Conservation (phyloP, 2,329 filamentous ascomycete species). For the Microdochium nivale region DNA sequence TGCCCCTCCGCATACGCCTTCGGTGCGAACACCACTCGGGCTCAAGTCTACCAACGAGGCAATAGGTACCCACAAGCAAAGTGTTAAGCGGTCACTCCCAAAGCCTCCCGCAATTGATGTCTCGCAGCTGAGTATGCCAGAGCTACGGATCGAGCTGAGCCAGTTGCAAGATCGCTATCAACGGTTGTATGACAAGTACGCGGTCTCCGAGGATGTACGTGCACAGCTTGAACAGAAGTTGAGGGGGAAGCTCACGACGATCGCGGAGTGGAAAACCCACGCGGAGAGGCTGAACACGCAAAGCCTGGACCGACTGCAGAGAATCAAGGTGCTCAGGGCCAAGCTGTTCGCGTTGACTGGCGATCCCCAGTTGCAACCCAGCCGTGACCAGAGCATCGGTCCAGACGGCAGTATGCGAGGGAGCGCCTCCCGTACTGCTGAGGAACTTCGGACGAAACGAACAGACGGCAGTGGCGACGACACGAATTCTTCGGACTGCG, state of each 20-base stretch:
- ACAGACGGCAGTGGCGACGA: neutral
- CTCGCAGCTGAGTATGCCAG: conserved; percentile 1
- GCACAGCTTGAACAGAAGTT: conserved; percentile 21
- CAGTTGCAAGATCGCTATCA: conserved; percentile 30
- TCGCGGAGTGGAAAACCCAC: conserved; percentile 36
- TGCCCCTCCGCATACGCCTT: neutral
- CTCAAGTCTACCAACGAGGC: conserved; percentile 14
- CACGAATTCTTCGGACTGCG: neutral
- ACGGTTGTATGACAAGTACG: conserved; percentile 21
- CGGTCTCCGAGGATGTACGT: conserved; percentile 14
- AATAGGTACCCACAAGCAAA: conserved; percentile 6
- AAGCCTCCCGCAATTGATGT: neutral
- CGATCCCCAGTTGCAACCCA: neutral
- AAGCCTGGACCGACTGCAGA: conserved; percentile 17
- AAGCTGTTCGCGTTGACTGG: conserved; percentile 12
- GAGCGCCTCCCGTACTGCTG: neutral
- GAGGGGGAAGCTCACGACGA: conserved; percentile 32
- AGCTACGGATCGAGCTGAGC: conserved; percentile 21
- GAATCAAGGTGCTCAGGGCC: conserved; percentile 32
- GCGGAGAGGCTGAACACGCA: conserved; percentile 29
- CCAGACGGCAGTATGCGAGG: conserved; percentile 8
- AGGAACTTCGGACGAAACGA: neutral
- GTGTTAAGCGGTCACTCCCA: conserved; percentile 4
- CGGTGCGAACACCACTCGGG: conserved; percentile 15
- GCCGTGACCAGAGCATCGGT: conserved; percentile 10